These are phyloP conservation scores for Astragalus glycyphyllos DNA, from an alignment of 306 rosid genomes.

Conservation along the genomic window DNA sequence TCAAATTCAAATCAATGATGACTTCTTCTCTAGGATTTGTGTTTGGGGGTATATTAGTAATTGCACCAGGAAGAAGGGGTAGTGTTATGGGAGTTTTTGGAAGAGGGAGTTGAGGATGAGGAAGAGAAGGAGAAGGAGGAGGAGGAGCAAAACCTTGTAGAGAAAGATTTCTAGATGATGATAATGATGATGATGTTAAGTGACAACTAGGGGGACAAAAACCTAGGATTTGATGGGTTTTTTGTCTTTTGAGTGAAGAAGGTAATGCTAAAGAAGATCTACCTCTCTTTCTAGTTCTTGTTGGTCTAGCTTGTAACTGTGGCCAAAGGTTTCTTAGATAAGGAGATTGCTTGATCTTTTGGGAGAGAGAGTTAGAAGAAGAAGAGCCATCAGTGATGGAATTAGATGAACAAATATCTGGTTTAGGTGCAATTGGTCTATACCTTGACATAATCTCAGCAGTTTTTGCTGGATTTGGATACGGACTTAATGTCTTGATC, in stretches of 20 bases:
- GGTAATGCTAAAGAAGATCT: slow-evolving; percentile 62
- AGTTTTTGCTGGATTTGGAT: slow-evolving; percentile 65
- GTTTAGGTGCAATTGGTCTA: slow-evolving; percentile 94
- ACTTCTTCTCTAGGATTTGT: not conserved
- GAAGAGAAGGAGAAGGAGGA: slow-evolving; percentile 43
- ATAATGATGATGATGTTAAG: slow-evolving; percentile 38
- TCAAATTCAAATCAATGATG: slow-evolving; percentile 64
- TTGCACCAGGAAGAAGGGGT: slow-evolving; percentile 60
- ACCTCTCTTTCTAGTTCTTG: slow-evolving; percentile 82
- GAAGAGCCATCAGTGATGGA: slow-evolving; percentile 50
- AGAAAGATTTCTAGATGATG: slow-evolving; percentile 45
- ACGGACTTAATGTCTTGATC: slow-evolving; percentile 82
- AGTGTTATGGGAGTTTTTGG: slow-evolving; percentile 45
- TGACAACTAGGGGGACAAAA: slow-evolving; percentile 62
- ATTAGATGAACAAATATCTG: slow-evolving; percentile 54
- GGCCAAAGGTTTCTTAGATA: slow-evolving; percentile 85
- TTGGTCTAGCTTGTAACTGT: slow-evolving; percentile 85
- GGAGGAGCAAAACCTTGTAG: slow-evolving; percentile 57
- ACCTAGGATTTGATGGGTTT: slow-evolving; percentile 47
- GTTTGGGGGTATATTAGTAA: too few species aligned
- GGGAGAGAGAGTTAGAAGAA: slow-evolving; percentile 52
- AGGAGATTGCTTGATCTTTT: slow-evolving; percentile 75
- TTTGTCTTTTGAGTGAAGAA: slow-evolving; percentile 60
- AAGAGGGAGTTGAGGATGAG: slow-evolving; percentile 52
- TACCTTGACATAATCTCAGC: slow-evolving; percentile 94